Base-by-base conservation (phyloP, 352 stramenopile species). In the Hyaloperonospora arabidopsidis region DNA sequence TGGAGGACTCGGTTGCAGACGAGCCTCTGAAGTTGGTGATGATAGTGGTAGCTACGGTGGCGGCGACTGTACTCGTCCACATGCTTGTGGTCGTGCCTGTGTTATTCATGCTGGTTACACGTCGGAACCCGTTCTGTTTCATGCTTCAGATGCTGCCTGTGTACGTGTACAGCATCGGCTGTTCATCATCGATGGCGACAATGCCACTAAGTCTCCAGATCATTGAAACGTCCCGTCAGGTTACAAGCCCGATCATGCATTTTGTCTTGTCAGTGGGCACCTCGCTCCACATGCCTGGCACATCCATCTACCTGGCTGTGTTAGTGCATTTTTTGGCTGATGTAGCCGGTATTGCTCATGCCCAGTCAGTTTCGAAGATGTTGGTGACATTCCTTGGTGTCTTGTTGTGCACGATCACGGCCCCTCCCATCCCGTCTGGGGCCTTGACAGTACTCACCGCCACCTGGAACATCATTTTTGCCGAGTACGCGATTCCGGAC, bases 251-350 rank as follows among this genome's bases (percentile, higher is more conserved):
- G 23, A 50, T 89, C 22, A 81, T 84, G 72, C 65, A 86, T 60
- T 87, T 89, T 35, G 66, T 90, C 35, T 75, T 90, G 65, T 76
- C 77, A 1, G 73, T 87, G 32, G 76, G 76, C 19, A 74, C 74
- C 2, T 70, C 70, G 29, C 54, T 93, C 19, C 78, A 90, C 61
- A 87, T 84, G 77, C 81, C 80, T 56, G 82, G 82, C 19, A 85
- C 79, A 23, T 79, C 76, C 12, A 77, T 93, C 21, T 93, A 93
- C 49, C 58, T 93, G 23, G 65, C 74, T 22, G 69, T 89, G 61
- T 62, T 85, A 57, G 65, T 87, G 25, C 79, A 90, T 59, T 86
- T 86, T 55, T 72, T 93, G 48, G 70, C 74, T 18, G 77, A 86
- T 45, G 64, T 78, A 36, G 69, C 70, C 18, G 80, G 75, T 1